Evolutionary conservation across 2,329 filamentous ascomycete genomes (phyloP).

Genomic region (Ampelomyces quisqualis): DNA sequence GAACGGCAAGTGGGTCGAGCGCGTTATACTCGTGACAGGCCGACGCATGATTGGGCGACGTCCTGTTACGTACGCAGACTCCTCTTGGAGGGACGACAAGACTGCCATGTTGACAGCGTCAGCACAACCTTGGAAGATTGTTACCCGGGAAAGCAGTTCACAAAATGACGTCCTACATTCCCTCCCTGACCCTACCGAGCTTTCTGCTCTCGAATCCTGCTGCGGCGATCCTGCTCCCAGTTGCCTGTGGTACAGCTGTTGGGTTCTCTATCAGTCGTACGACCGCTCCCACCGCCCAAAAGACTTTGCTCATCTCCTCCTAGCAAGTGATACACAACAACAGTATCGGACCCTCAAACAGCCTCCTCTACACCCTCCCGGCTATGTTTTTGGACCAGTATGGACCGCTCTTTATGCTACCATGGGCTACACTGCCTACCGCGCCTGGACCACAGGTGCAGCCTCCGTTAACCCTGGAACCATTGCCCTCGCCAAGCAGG

Average conservation of each 20-base stretch:
- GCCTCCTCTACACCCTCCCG: conserved; percentile 58
- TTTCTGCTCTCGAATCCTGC: conserved; percentile 71
- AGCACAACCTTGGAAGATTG: too few species aligned
- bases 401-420: conserved; percentile 62
- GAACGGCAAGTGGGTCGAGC: conserved; percentile 26
- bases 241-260: conserved; percentile 70
- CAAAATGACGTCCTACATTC: conserved; percentile 84
- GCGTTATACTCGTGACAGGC: conserved; percentile 15
- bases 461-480: conserved; percentile 53
- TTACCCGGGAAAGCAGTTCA: too few species aligned
- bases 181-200: conserved; percentile 72
- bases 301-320: conserved; percentile 1
- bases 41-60: conserved; percentile 18
- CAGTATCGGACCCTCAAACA: conserved; percentile 68
- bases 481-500: conserved; percentile 62
- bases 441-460: conserved; percentile 66
- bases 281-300: conserved; percentile 26
- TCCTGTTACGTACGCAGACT: not conserved
- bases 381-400: conserved; percentile 59
- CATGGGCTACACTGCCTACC: conserved; percentile 89
- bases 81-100: too few species aligned
- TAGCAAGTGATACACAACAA: conserved; percentile 49
- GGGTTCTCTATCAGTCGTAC: conserved; percentile 68
- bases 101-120: too few species aligned
- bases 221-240: conserved; percentile 72